Evolutionary conservation across 768 basidiomycete genomes (phyloP), one percentile per base, ranked within the genome.

Genomic region (Russula emetica): DNA sequence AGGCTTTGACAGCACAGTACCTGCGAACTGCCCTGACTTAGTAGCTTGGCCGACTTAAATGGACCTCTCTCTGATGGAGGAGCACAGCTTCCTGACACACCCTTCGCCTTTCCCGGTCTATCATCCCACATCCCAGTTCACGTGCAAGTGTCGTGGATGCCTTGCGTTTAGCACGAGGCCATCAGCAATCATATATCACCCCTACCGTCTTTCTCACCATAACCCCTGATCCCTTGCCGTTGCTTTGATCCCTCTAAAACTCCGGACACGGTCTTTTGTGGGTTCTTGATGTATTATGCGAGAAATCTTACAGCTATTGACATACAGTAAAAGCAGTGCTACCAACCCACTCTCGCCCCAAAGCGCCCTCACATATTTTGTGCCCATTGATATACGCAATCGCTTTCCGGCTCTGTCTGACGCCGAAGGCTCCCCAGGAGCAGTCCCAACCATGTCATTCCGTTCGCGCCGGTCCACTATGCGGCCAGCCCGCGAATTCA

Each of bases 81-180:
- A 5, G 16, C 44, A 38, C 47, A 16, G 36, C 63, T 13, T 56
- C 54, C 47, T 34, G 30, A 50, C 24, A 50, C 24, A 14, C 5
- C 2, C 14, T 50, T 50, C 26, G 38, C 52, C 28, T 42, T 55
- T 40, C 36, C n/a, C 44, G 55, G 22, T 36, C n/a, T 32, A 26
- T 20, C 5, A 24, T 13, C 56, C 45, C 14, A 52, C 5, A 24
- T 13, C 56, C 45, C 14, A 52, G 20, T 61, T 56, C 64, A 65
- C 64, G 64, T 65, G 64, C 56, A 42, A 60, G 34, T 53, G 36
- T 36, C 57, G 64, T 67, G 60, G 44, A 61, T 64, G 59, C 64
- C 66, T 66, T 57, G 64, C 57, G 24, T 56, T 58, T 38, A 13
- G 51, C 66, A 66, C 58, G 66, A 67, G 66, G 66, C 58, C 42